Percentiles rank a stretch among this genome's conserved stretches.
Evolutionary conservation across 768 basidiomycete species (phyloP).

Genomic region (Mrakia blollopis): DNA sequence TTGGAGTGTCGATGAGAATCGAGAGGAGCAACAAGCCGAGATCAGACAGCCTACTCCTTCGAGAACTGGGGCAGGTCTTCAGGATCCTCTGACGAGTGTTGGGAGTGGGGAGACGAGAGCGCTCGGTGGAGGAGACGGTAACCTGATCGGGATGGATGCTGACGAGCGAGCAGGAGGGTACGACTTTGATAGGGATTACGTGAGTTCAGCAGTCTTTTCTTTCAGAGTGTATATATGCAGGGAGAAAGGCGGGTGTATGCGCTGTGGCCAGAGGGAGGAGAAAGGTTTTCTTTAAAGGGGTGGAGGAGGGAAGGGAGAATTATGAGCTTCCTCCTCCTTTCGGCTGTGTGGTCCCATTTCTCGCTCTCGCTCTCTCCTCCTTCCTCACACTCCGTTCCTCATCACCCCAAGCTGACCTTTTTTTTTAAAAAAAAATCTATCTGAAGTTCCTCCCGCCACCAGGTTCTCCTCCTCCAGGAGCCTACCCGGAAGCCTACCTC

Average conservation of each 20-base stretch:
- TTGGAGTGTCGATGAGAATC: slow-evolving; percentile 17
- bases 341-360: not conserved
- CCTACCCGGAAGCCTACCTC: slow-evolving; percentile 30
- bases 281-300: not conserved
- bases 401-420: not conserved
- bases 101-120: too few species aligned
- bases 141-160: too few species aligned
- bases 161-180: slow-evolving; percentile 15
- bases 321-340: not conserved
- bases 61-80: not conserved
- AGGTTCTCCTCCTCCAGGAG: slow-evolving; percentile 30
- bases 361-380: not conserved
- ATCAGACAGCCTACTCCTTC: too few species aligned
- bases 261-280: not conserved
- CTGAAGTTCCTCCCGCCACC: slow-evolving; percentile 30
- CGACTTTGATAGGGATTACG: slow-evolving; percentile 32
- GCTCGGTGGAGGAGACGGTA: too few species aligned
- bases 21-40: not conserved
- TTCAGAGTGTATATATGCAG: not conserved
- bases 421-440: not conserved
- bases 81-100: not conserved
- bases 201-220: slow-evolving; percentile 2
- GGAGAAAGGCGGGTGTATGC: not conserved
- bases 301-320: not conserved
- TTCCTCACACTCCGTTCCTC: not conserved